Conservation (phyloP, 2,329 filamentous ascomycete species). For the Aspergillus awamori region DNA sequence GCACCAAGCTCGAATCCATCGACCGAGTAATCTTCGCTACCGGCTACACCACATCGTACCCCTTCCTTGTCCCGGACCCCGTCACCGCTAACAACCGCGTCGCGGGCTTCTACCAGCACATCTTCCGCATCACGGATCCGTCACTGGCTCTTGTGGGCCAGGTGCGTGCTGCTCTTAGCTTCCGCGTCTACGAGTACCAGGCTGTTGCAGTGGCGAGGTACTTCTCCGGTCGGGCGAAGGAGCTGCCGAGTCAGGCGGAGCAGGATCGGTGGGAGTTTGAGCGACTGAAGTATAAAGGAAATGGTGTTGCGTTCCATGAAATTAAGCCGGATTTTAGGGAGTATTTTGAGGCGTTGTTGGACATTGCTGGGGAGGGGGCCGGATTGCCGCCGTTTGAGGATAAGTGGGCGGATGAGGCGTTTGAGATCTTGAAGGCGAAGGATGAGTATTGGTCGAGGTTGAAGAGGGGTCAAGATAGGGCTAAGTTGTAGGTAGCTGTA, state of each 20-base stretch:
- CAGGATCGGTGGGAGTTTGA: constrained; percentile 33
- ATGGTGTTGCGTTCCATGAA: constrained; percentile 26
- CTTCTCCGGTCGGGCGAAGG: constrained; percentile 26
- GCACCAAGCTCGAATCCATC: constrained; percentile 17
- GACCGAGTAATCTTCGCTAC: constrained; percentile 39
- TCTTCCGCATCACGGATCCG: constrained; percentile 34
- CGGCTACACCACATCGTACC: constrained; percentile 33
- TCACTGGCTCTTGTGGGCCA: constrained; percentile 34
- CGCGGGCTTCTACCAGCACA: constrained; percentile 34
- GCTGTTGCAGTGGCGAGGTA: constrained; percentile 34
- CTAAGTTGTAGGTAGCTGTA: not conserved
- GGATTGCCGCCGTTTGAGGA: constrained; percentile 43
- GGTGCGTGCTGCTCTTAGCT: constrained; percentile 32
- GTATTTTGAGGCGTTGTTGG: constrained; percentile 45
- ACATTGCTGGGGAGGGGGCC: constrained; percentile 44
- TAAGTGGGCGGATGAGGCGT: constrained; percentile 32
- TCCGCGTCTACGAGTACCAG: constrained; percentile 37
- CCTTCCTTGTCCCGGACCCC: constrained; percentile 30
- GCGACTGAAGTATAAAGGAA: constrained; percentile 25
- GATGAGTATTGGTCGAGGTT: constrained; percentile 5
- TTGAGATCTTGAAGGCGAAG: constrained; percentile 24
- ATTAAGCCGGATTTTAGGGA: constrained; percentile 40
- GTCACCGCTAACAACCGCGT: constrained; percentile 30
- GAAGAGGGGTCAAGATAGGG: not conserved
- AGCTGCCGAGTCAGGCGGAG: constrained; percentile 24